phyloP scores from a whole-genome alignment of 352 stramenopile species.

The Aphanomyces euteiches region DNA sequence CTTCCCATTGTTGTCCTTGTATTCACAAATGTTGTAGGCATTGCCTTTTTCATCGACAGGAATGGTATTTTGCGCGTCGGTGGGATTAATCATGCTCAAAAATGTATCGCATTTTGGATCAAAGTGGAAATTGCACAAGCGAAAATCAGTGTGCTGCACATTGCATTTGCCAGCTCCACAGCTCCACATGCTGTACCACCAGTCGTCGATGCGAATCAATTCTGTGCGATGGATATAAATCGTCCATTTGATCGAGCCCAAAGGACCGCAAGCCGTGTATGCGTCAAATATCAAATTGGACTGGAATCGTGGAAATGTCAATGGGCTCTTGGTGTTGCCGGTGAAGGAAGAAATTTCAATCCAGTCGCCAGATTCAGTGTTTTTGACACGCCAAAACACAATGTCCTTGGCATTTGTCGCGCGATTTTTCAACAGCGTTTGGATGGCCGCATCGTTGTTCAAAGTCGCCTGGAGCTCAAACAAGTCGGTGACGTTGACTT shows the following conservation, averaged over 20 bases:
- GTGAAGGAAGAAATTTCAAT: background rate
- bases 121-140: conserved; percentile 7
- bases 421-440: background rate
- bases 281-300: background rate
- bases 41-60: background rate
- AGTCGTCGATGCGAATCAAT: conserved; percentile 4
- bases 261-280: conserved; percentile 10
- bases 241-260: conserved; percentile 5
- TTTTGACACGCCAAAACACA: conserved; percentile 13
- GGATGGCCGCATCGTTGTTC: background rate
- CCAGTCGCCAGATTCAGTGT: background rate
- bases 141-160: background rate
- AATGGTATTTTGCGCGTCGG: background rate
- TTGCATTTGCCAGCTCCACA: conserved; percentile 17
- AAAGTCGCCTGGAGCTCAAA: background rate
- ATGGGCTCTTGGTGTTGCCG: background rate
- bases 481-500: background rate
- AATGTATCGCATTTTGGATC: background rate
- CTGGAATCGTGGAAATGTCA: conserved; percentile 6
- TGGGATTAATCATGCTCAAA: conserved; percentile 2
- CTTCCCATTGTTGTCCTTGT: background rate
- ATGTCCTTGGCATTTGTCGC: background rate
- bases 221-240: conserved; percentile 8
- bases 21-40: background rate
- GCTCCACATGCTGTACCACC: conserved; percentile 14